These are phyloP conservation scores for Leccinum pachyderme DNA, from an alignment of 1,284 basidiomycete genomes.

Conservation along the genomic window DNA sequence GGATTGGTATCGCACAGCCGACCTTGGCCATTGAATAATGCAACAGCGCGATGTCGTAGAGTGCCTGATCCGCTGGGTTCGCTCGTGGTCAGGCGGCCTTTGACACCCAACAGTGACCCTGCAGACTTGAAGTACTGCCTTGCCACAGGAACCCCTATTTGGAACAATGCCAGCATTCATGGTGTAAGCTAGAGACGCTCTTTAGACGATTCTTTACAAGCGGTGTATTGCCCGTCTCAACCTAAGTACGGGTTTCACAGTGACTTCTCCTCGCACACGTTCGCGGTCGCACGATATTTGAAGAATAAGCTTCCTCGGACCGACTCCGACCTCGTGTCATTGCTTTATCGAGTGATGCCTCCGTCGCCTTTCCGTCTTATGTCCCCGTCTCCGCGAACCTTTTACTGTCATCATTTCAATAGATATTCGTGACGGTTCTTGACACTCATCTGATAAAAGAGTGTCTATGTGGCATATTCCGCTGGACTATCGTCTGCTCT, in stretches of 20 bases:
- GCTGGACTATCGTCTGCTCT: too few species aligned
- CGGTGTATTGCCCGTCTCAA: background rate
- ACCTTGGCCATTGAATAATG: background rate
- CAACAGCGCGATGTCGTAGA: background rate
- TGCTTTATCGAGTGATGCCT: background rate
- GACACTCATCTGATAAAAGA: background rate
- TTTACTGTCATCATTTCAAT: background rate
- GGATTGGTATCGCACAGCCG: background rate
- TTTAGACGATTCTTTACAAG: background rate
- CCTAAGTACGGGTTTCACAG: background rate
- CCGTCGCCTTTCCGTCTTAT: background rate
- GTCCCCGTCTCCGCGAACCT: background rate
- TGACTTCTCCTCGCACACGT: constrained; percentile 7
- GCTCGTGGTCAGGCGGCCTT: background rate
- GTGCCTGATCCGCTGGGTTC: background rate
- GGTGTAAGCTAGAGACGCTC: background rate
- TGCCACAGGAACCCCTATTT: background rate
- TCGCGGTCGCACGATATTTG: background rate
- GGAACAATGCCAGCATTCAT: background rate
- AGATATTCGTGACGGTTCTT: background rate
- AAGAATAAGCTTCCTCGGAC: background rate
- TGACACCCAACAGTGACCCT: background rate
- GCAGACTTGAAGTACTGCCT: constrained; percentile 1
- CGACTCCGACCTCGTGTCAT: background rate
- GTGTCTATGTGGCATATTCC: background rate